Percentiles rank a stretch among this genome's conserved stretches.
These are phyloP conservation scores for Pyronema domesticum DNA, from an alignment of 495 filamentous ascomycete species.

Conservation along the genomic window DNA sequence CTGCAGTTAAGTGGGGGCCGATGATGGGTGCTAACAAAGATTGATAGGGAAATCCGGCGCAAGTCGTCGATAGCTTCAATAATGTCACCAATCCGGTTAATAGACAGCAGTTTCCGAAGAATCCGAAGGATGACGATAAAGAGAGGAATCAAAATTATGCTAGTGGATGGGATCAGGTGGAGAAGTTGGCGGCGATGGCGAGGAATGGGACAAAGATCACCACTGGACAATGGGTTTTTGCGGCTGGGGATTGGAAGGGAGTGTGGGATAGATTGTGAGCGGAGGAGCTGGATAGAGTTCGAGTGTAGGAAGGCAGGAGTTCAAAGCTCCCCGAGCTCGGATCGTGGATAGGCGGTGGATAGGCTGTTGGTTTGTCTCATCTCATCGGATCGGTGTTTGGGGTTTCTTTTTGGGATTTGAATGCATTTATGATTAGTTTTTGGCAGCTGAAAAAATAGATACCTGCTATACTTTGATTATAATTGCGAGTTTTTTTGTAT, in stretches of 20 bases:
- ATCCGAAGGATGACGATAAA: not conserved
- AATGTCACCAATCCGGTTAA: slow-evolving; percentile 1
- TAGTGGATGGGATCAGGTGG: not conserved
- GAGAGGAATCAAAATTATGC: not conserved
- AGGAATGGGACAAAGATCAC: not conserved
- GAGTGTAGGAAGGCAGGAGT: too few species aligned
- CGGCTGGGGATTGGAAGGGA: not conserved
- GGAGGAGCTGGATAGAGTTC: too few species aligned
- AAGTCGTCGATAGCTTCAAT: not conserved
- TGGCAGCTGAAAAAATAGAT: too few species aligned
- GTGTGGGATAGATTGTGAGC: not conserved
- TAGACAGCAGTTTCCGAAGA: not conserved
- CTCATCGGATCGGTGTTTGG: too few species aligned
- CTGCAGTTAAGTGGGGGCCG: too few species aligned
- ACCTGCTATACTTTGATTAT: too few species aligned
- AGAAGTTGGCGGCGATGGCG: slow-evolving; percentile 1
- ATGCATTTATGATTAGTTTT: too few species aligned
- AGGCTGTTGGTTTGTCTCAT: too few species aligned
- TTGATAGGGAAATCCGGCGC: not conserved
- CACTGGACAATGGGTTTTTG: not conserved
- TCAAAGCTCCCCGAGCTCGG: too few species aligned
- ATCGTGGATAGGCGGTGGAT: too few species aligned
- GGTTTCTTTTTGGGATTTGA: too few species aligned
- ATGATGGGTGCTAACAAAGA: not conserved
- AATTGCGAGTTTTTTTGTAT: too few species aligned